Base-by-base conservation (phyloP, 2,329 filamentous ascomycete species). In the Tolypocladium ovalisporum region DNA sequence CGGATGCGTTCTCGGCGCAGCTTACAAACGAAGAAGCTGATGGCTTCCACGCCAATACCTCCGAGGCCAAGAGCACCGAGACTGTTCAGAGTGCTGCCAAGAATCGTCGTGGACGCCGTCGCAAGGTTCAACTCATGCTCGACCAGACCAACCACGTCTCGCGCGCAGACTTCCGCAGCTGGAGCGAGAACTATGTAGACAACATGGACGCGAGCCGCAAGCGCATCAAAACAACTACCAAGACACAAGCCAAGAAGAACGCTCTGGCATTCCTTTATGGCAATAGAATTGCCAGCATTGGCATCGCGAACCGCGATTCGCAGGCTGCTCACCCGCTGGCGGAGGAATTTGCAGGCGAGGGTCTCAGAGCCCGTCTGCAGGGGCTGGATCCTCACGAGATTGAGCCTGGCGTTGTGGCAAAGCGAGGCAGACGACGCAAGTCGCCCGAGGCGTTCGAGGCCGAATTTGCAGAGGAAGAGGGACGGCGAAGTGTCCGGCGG, bases 161-260 rank as follows among this genome's bases (percentile, higher is more conserved):
- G 12, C 64, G 70, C 57, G 63, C 61, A 15, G 68, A 72, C 55
- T 65, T 78, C 53, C 71, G 69, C 56, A 56, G 60, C 6, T 81
- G 78, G 79, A 65, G 69, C 55, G 57, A 61, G 1, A 64, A 76
- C 44, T 82, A 82, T 57, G 59, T 75, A 9, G 60, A 68, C 13
- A 86, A 85, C 61, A 91, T 89, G 82, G 63, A 70, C 34, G 67
- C 62, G 22, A 62, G 60, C 42, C 66, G 60, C 56, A 70, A 70
- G 55, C 59, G 57, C 56, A 64, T 49, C 4, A 61, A 63, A 36
- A 58, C 57, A 9, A 64, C 66, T 37, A 70, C 70, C 0, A 52
- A 58, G 13, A 62, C 67, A 3, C 72, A 76, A 61, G 73, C 77
- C n/a, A 76, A 67, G 58, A 71, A 68, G 56, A 72, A 70, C 47